Base-by-base conservation (phyloP, 805 yeast genomes). In the Candida ulmi region DNA sequence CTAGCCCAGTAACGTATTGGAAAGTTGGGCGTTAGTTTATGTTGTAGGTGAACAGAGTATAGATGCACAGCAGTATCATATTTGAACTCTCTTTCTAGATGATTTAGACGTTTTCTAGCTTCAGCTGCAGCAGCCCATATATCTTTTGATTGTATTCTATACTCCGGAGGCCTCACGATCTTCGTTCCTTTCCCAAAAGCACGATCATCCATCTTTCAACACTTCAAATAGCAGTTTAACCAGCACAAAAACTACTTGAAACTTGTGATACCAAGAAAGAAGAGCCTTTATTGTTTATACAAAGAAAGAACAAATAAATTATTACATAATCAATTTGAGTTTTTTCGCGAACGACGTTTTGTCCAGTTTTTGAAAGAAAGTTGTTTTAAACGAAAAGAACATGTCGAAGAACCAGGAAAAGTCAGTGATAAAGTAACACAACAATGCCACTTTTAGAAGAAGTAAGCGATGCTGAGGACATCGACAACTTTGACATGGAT, bases 401-500 rank as follows among this genome's bases (percentile, higher is more conserved):
- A n/a, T n/a, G n/a, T n/a, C n/a, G n/a, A n/a, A n/a, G n/a, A n/a
- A n/a, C n/a, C n/a, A n/a, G n/a, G n/a, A n/a, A n/a, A n/a, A n/a
- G n/a, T n/a, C n/a, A n/a, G n/a, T n/a, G n/a, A n/a, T n/a, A 21
- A 21, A 21, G 24, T 6, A 19, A 19, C 5, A 11, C n/a, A 63
- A 56, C n/a, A 33, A 80, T 78, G 80, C 93, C 95, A 11, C 68
- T 66, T 26, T 59, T 84, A 40, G 95, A 84, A 58, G 90, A 83
- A 51, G 78, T 84, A 42, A 70, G 68, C 41, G 88, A 83, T 58
- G 84, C 78, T 54, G 95, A 86, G 47, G 90, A 83, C 52, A 79
- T 91, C 63, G 97, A 90, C 57, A 81, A 88, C 65, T 70, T 88
- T 79, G 96, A 91, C 53, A 83, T 87, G 85, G 96, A 90, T 62